Base-by-base conservation (phyloP, 805 yeast genomes). In the Yarrowia bubula region DNA sequence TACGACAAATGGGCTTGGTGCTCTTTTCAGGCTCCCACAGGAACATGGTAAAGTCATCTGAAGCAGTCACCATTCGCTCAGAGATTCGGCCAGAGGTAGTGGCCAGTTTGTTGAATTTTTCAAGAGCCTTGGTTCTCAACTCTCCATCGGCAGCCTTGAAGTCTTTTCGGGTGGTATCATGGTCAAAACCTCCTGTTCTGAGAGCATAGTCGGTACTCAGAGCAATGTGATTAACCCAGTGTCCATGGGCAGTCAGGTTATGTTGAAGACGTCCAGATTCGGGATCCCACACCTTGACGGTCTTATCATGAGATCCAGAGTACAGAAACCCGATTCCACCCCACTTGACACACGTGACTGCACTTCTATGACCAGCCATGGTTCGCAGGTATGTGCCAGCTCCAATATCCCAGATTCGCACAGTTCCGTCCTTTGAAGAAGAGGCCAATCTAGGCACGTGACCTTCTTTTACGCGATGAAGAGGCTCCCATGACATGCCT, bases 1-100 rank as follows among this genome's bases (percentile, higher is more conserved):
- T 89, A 72, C 99, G 84, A 65, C 92, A 86, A 7, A 95, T 75
- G 0, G 99, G 99, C 74, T 92, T 95, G 42, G 82, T 80, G 1
- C 87, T 79, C 74, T 85, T 88, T 58, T 86, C 76, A 17, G 98
- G 98, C 71, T 92, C 96, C 99, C 99, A 95, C 67, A 95, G 77
- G 70, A 88, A 95, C 98, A 95, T 95, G 31, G 99, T 95, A 77
- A 93, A 93, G 77, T 95, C 99, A 74, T 95, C 99, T 74, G 92
- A 85, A 11, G 98, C 98, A 14, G 98, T 91, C 3, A 92, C 97
- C 75, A 95, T 83, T 69, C 96, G 80, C 75, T 93, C 99, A 35
- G 79, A 77, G 15, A 78, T 70, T 18, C 75, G 73, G 6, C 90
- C 90, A 15, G 81, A 81, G n/a, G 81, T 71, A 64, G 80, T 80